Evolutionary conservation across 2,329 filamentous ascomycete species (phyloP), one percentile per base, ranked within the genome.

Genomic region (Botrytis pseudocinerea): DNA sequence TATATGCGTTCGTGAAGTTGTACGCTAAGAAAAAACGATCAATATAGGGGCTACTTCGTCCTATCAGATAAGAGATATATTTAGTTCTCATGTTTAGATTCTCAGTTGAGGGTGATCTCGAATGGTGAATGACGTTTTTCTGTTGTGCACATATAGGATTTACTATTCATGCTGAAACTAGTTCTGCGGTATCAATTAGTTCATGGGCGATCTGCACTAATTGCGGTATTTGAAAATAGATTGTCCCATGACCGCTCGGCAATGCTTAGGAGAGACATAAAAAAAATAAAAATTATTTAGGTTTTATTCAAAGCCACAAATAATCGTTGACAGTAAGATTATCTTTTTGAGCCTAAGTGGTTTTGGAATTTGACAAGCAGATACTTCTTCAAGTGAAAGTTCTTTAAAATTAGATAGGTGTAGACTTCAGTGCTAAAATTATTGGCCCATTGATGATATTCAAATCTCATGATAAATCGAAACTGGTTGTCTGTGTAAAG

Each of bases 221-320:
- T 42, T 63, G 60, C n/a, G 38, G 38, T 42, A 40, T 63, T 20
- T 40, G 38, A 63, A 42, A 28, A 63, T 40, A n/a, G 38, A 42
- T 40, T 42, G 60, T 63, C 60, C 38, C 60, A 63, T 63, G 60
- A 63, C 38, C 38, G 25, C 25, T 63, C 60, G 60, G 60, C 38
- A 63, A 20, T 63, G 16, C 40, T 40, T 42, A 28, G 40, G 60
- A 63, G 38, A 62, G 51, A 57, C 51, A 57, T 57, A n/a, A 57
- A 57, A 28, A 54, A 28, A 57, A 57, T 4, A 57, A 18, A 28
- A 18, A 57, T 7, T 54, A 12, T 57, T 57, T 28, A 57, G n/a
- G 51, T 57, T 57, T 57, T 57, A 57, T 57, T 18, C 48, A 57
- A 57, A 57, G n/a, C 51, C 51, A 28, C 51, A 28, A 57, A 57